Conservation (phyloP, 1,284 basidiomycete genomes). For the Boletus nobilissimus region DNA sequence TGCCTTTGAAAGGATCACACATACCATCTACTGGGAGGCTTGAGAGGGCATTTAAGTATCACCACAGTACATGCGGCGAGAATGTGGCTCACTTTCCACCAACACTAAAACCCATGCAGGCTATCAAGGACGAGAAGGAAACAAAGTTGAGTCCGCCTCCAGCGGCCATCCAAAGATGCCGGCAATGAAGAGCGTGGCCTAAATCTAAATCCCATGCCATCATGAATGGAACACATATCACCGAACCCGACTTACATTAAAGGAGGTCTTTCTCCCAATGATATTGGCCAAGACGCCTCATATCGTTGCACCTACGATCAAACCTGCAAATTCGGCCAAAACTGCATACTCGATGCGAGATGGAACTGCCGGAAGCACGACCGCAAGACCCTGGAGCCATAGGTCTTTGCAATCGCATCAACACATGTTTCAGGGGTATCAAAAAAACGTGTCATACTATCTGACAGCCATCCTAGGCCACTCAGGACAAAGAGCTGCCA, state of each 20-base stretch:
- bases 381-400: constrained; percentile 65
- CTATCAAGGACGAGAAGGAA: constrained; percentile 60
- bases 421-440: constrained; percentile 27
- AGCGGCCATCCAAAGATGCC: constrained; percentile 69
- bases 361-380: constrained; percentile 61
- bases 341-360: constrained; percentile 59
- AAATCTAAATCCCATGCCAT: neutral
- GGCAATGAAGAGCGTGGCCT: constrained; percentile 65
- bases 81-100: constrained; percentile 61
- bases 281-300: constrained; percentile 64
- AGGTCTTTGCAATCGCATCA: constrained; percentile 52
- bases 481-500: constrained; percentile 65
- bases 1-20: constrained; percentile 10
- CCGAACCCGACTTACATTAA: constrained; percentile 52
- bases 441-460: constrained; percentile 53
- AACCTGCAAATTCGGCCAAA: constrained; percentile 65
- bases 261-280: constrained; percentile 63
- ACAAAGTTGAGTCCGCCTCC: constrained; percentile 65
- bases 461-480: constrained; percentile 64
- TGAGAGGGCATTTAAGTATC: neutral
- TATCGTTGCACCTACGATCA: constrained; percentile 65
- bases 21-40: constrained; percentile 65
- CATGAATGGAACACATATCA: neutral
- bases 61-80: neutral
- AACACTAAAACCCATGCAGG: constrained; percentile 65